phyloP scores from a whole-genome alignment of 768 basidiomycete species.

The Naganishia randhawae region DNA sequence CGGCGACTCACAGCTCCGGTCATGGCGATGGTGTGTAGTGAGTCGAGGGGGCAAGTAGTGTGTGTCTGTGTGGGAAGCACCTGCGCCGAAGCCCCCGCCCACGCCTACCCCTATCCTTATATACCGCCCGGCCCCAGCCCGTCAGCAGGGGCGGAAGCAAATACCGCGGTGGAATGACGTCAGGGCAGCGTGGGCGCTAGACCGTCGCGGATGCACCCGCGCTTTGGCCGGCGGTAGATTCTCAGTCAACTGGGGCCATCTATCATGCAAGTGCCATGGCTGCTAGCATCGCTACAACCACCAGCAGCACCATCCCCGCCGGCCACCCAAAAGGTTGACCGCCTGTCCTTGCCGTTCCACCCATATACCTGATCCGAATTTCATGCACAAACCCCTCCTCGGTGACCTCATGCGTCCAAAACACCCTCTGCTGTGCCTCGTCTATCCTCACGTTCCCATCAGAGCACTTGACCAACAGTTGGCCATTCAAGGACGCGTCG shows the following conservation, averaged over 20 bases:
- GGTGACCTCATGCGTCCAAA: constrained; percentile 1
- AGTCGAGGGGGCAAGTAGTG: no score
- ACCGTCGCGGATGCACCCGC: not conserved
- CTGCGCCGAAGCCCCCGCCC: not conserved
- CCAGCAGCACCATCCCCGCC: not conserved
- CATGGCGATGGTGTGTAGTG: not conserved
- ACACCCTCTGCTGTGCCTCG: constrained; percentile 8
- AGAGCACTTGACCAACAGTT: constrained; percentile 12
- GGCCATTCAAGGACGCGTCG: not conserved
- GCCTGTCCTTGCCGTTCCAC: no score
- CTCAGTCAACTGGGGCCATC: no score
- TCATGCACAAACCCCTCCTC: constrained; percentile 15
- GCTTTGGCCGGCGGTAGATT: no score
- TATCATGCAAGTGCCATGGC: not conserved
- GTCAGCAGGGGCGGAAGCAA: not conserved
- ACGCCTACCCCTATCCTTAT: not conserved
- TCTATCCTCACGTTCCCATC: constrained; percentile 12
- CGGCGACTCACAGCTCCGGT: constrained; percentile 1
- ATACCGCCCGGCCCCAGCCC: not conserved
- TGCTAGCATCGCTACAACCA: not conserved
- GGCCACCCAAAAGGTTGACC: no score
- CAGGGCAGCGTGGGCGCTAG: not conserved
- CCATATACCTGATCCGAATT: constrained; percentile 15
- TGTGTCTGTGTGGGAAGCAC: not conserved
- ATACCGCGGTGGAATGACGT: not conserved